Percentiles rank a stretch among this genome's conserved stretches.
phyloP scores from a whole-genome alignment of 228 moss, liverwort and hornwort species.

The Sphagnum fallax region DNA sequence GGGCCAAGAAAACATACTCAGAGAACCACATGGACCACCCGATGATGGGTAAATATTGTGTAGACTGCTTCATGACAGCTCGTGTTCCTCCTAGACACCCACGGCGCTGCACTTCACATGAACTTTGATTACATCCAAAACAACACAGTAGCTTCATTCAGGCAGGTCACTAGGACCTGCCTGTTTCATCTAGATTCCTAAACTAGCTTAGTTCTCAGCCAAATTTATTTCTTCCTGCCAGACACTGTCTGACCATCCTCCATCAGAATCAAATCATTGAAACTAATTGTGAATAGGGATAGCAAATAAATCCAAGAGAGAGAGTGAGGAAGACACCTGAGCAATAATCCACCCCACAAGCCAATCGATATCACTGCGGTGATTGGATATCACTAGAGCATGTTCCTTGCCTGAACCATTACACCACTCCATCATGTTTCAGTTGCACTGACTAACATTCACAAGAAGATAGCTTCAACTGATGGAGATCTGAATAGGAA shows the following conservation, averaged over 20 bases:
- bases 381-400: conserved; percentile 79
- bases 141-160: not conserved
- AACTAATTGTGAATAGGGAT: not conserved
- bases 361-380: conserved; percentile 97
- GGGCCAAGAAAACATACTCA: conserved; percentile 44
- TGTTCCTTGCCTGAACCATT: conserved; percentile 73
- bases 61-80: conserved; percentile 48
- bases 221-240: no score
- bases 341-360: conserved; percentile 91
- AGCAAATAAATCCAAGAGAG: not conserved
- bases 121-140: not conserved
- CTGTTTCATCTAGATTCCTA: no score
- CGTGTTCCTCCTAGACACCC: conserved; percentile 51
- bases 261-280: not conserved
- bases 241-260: no score
- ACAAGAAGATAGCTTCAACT: not conserved
- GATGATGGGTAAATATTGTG: conserved; percentile 41
- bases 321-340: conserved; percentile 35
- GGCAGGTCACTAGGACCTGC: no score
- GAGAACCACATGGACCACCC: conserved; percentile 66
- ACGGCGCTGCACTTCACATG: conserved; percentile 22
- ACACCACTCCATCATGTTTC: not conserved
- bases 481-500: not conserved
- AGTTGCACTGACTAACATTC: not conserved
- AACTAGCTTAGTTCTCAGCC: no score